Evolutionary conservation across 2,329 filamentous ascomycete species (phyloP).

Genomic region (Ophiostoma tasmaniense): DNA sequence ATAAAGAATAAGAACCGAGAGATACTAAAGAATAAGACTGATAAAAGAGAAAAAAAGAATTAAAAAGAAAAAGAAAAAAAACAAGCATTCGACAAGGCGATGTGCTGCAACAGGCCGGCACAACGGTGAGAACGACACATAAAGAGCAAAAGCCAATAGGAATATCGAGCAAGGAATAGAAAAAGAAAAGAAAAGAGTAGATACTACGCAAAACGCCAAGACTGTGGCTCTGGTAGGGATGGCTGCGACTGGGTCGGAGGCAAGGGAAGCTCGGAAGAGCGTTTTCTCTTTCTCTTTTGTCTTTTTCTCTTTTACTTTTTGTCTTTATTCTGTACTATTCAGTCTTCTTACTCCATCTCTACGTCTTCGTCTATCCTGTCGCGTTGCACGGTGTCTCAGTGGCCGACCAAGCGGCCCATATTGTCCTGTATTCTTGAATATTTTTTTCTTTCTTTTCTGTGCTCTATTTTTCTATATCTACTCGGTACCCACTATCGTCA

Average conservation of each 20-base stretch:
- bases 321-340: not conserved
- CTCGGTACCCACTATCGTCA: not conserved
- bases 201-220: not conserved
- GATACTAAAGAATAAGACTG: not conserved
- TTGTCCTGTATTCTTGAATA: not conserved
- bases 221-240: constrained; percentile 6
- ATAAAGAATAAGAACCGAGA: not conserved
- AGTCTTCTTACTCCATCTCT: not conserved
- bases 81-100: not conserved
- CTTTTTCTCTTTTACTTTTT: not conserved
- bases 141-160: not conserved
- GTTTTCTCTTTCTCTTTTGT: not conserved
- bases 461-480: not conserved
- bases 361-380: not conserved
- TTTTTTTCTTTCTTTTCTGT: not conserved
- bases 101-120: too few relatives aligned
- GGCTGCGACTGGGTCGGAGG: constrained; percentile 7
- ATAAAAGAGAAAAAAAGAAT: not conserved
- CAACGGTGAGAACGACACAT: not conserved
- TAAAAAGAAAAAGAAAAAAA: not conserved
- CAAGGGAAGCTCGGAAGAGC: not conserved
- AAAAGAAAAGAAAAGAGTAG: constrained; percentile 1
- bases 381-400: not conserved
- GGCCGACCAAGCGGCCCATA: not conserved
- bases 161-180: not conserved